A percentile compares a stretch with the other conserved stretches of the same genome.
Conservation (phyloP, 1,284 basidiomycete genomes). For the Clitocybe nebularis region DNA sequence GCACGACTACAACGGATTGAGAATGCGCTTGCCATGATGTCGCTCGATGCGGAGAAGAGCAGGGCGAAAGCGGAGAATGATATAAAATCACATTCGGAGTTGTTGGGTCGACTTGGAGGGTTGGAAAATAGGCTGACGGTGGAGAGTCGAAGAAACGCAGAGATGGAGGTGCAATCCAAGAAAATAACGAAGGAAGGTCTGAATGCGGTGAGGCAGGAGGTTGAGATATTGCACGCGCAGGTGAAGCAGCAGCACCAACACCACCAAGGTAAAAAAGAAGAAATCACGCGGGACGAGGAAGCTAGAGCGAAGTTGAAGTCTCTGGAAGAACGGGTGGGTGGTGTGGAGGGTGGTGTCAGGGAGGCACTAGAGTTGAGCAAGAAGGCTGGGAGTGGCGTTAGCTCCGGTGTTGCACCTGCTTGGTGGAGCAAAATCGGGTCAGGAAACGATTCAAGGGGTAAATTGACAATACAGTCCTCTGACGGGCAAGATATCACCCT, state of each 20-base stretch:
- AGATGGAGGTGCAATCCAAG: slow-evolving; percentile 51
- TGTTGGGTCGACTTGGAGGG: slow-evolving; percentile 45
- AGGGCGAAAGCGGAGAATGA: slow-evolving; percentile 49
- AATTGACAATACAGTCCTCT: slow-evolving; percentile 64
- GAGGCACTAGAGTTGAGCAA: slow-evolving; percentile 68
- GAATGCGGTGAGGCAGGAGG: slow-evolving; percentile 47
- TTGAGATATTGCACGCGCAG: slow-evolving; percentile 50
- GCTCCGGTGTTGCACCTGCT: slow-evolving; percentile 34
- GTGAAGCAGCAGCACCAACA: slow-evolving; percentile 27
- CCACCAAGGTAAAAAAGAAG: slow-evolving; percentile 7
- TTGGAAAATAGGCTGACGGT: slow-evolving; percentile 57
- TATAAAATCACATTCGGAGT: slow-evolving; percentile 42
- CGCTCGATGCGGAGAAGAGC: slow-evolving; percentile 48
- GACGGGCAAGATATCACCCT: slow-evolving; percentile 76
- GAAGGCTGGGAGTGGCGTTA: slow-evolving; percentile 34
- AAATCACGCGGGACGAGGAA: slow-evolving; percentile 44
- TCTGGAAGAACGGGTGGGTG: slow-evolving; percentile 59
- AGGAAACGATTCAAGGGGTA: slow-evolving; percentile 35
- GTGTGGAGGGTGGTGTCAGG: slow-evolving; percentile 66
- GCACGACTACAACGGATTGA: slow-evolving; percentile 66
- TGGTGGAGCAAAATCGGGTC: slow-evolving; percentile 60
- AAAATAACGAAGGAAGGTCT: slow-evolving; percentile 43
- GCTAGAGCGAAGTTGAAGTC: slow-evolving; percentile 48
- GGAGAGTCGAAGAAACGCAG: slow-evolving; percentile 48
- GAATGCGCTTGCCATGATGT: slow-evolving; percentile 52